Base-by-base conservation (phyloP, 352 stramenopile species). In the Pythium inflatum region DNA sequence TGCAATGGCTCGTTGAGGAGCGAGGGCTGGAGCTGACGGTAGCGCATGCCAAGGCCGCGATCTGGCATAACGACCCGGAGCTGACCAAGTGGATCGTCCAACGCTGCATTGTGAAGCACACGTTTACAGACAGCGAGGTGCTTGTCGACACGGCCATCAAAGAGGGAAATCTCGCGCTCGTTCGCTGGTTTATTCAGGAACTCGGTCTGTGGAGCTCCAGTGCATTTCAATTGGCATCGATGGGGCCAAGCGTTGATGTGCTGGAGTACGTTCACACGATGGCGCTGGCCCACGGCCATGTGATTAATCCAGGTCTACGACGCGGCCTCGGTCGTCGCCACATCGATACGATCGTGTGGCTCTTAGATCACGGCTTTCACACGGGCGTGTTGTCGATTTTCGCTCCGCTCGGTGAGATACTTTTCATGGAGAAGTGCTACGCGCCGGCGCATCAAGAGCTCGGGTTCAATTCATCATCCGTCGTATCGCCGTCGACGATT, bases 151-250 rank as follows among this genome's bases (percentile, higher is more conserved):
- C 28, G 1, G 50, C 50, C 4, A 58, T 58, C 31, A 58, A 27
- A 31, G 25, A 5, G 2, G n/a, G 25, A 13, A 43, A 41, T 11
- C 18, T 43, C 2, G 50, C 38, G n/a, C 50, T 58, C 4, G 50
- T 58, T 4, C 28, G n/a, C 11, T 58, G 50, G 50, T 58, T 58
- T 16, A 28, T 58, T 16, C 11, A 58, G 6, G 50, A 58, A 8
- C 20, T 43, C 16, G 50, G 30, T 20, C 5, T 58, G 16, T 58
- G 50, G 50, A 58, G 50, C 13, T 28, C 28, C 7, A 11, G 13
- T 25, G 50, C 28, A 9, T 45, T 58, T 5, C 16, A 8, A 24
- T n/a, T 58, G 22, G 50, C 50, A 2, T 22, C 36, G 9, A 43
- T 43, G 36, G 36, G 36, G 9, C 36, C 9, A 43, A 16, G 9